Evolutionary conservation across 139 green algal genomes (phyloP).

Genomic region (Haematococcus sp.): DNA sequence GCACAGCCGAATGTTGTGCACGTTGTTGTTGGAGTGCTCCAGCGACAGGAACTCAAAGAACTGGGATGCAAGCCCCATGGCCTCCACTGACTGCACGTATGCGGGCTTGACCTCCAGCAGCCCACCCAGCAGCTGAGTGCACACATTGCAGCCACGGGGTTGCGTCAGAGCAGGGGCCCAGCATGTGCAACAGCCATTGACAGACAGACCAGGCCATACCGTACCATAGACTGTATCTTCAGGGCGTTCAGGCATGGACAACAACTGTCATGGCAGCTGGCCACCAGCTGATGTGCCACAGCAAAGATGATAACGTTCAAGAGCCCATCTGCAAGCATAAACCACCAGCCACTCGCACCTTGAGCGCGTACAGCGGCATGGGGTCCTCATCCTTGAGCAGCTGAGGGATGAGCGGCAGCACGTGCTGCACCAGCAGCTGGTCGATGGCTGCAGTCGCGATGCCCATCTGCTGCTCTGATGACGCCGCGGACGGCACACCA

Average conservation of each 20-base stretch:
- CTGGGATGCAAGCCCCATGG: constrained; percentile 55
- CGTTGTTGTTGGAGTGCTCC: constrained; percentile 91
- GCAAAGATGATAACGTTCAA: too few species aligned
- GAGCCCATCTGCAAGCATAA: too few species aligned
- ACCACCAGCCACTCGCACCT: too few species aligned
- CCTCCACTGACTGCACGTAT: constrained; percentile 48
- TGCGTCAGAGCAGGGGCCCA: too few species aligned
- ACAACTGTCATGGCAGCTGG: too few species aligned
- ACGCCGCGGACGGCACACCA: neutral
- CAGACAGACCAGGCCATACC: too few species aligned
- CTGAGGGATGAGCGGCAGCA: constrained; percentile 76
- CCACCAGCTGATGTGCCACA: too few species aligned
- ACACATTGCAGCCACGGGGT: neutral
- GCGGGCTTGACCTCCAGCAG: constrained; percentile 53
- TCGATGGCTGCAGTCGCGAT: constrained; percentile 47
- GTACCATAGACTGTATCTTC: too few species aligned
- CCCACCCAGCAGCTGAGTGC: constrained; percentile 50
- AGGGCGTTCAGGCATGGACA: too few species aligned
- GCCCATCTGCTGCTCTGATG: neutral
- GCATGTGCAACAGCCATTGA: too few species aligned
- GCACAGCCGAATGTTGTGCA: constrained; percentile 90
- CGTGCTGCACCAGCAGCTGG: constrained; percentile 45
- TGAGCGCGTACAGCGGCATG: constrained; percentile 90
- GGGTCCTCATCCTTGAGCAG: constrained; percentile 83
- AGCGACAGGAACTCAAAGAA: constrained; percentile 88